Conservation (phyloP, 2,329 filamentous ascomycete species). For the Aspergillus ochraceoroseus region DNA sequence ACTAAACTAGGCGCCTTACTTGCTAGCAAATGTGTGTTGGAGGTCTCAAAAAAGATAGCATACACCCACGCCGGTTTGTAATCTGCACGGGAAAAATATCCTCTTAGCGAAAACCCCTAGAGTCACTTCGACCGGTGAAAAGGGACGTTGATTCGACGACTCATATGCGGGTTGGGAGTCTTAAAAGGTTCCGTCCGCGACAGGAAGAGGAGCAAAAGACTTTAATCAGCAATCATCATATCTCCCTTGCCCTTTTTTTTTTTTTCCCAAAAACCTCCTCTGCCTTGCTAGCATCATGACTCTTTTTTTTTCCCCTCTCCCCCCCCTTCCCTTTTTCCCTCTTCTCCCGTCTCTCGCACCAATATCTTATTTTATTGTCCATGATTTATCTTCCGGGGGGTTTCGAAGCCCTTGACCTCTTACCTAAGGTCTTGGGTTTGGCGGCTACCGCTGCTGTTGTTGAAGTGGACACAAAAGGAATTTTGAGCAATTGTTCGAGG, state of each 20-base stretch:
- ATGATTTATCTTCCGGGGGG: conserved; percentile 14
- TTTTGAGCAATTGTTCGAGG: conserved; percentile 19
- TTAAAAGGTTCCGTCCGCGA: no score
- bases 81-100: no score
- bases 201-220: no score
- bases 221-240: no score
- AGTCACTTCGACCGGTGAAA: neutral
- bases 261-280: no score
- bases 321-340: conserved; percentile 11
- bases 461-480: conserved; percentile 21
- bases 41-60: conserved; percentile 10
- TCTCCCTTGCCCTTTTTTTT: no score
- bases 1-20: conserved; percentile 52
- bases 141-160: neutral
- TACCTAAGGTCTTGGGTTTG: conserved; percentile 16
- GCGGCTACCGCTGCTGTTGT: no score
- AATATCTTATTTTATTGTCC: conserved; percentile 14
- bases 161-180: no score
- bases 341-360: conserved; percentile 6
- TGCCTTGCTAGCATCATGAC: conserved; percentile 16
- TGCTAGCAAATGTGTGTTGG: conserved; percentile 4
- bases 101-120: neutral
- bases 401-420: conserved; percentile 9
- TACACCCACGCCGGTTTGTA: conserved; percentile 3
- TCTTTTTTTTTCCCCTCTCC: conserved; percentile 13